Evolutionary conservation across 2,329 filamentous ascomycete species (phyloP), one percentile per base, ranked within the genome.

Genomic region (Westerdykella ornata): DNA sequence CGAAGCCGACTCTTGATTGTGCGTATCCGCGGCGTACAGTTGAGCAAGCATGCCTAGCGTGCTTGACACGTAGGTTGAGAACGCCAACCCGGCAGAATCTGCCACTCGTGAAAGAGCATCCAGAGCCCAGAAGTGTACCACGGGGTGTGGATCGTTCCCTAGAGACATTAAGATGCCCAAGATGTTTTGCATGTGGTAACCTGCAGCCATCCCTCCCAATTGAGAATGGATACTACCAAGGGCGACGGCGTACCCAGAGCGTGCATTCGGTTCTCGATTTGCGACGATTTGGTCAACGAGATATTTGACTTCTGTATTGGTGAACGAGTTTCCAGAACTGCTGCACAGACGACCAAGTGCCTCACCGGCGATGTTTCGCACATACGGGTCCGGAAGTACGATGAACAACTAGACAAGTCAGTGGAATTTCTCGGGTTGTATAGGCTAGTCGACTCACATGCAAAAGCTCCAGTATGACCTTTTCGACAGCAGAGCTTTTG

Each of bases 91-190:
- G 1, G 92, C 89, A 9, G 90, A 92, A 57, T 96, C 90, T 2
- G 90, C 85, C 11, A 94, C 88, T 39, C 85, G 75, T 2, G 86
- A 83, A 20, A 98, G 68, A 8, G 88, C 90, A 61, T 96, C 88
- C 34, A 98, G 72, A 2, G 94, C 90, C 88, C 89, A 97, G 61
- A 90, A 95, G 65, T 98, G 92, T 7, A 98, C 92, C 1, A 86
- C 82, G 0, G 92, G 89, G 62, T 98, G 92, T 15, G 90, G 87
- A 59, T 98, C 92, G 53, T 89, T 95, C 63, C 88, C 90, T 8
- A 98, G 75, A 6, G 92, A 97, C 85, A 97, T 94, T n/a, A 98
- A 72, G 30, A 98, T 94, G 14, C 90, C 85, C n/a, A 96, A 77
- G 37, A 98, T 96, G 1, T 88, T 96, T 70, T 97, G 97, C 38